These are phyloP conservation scores for Calonectria pseudoreteaudii DNA, from an alignment of 2,329 filamentous ascomycete species.

Conservation along the genomic window DNA sequence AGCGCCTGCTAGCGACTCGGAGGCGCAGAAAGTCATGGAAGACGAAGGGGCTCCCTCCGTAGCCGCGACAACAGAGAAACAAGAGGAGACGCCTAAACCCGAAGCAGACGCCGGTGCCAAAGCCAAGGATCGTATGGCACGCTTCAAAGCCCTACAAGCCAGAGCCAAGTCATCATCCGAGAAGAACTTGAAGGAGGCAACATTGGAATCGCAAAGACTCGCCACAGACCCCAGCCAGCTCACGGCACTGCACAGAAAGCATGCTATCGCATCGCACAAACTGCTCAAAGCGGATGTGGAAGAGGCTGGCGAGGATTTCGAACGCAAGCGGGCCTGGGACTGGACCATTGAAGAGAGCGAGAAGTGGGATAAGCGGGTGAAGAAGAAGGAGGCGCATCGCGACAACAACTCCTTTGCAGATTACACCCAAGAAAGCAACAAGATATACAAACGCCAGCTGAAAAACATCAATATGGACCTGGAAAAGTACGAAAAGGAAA, in stretches of 20 bases:
- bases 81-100: constrained; percentile 20
- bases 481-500: constrained; percentile 88
- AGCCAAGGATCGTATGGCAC: constrained; percentile 76
- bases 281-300: constrained; percentile 92
- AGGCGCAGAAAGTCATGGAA: neutral
- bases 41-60: constrained; percentile 14
- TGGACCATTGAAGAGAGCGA: constrained; percentile 97
- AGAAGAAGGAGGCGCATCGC: constrained; percentile 83
- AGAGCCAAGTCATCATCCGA: constrained; percentile 79
- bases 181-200: constrained; percentile 86
- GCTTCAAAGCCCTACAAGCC: constrained; percentile 89
- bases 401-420: constrained; percentile 93
- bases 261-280: constrained; percentile 90
- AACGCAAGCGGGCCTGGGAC: constrained; percentile 98
- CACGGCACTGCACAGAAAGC: constrained; percentile 83
- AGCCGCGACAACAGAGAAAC: constrained; percentile 30
- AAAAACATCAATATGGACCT: constrained; percentile 80
- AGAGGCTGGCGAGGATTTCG: constrained; percentile 89
- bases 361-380: constrained; percentile 90
- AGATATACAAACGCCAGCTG: constrained; percentile 94
- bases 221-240: constrained; percentile 83
- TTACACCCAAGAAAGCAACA: constrained; percentile 87
- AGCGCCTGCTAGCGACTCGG: neutral
- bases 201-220: constrained; percentile 83
- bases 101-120: constrained; percentile 54